Conservation (phyloP, 164 flowering plant genomes). For the Aristolochia contorta region DNA sequence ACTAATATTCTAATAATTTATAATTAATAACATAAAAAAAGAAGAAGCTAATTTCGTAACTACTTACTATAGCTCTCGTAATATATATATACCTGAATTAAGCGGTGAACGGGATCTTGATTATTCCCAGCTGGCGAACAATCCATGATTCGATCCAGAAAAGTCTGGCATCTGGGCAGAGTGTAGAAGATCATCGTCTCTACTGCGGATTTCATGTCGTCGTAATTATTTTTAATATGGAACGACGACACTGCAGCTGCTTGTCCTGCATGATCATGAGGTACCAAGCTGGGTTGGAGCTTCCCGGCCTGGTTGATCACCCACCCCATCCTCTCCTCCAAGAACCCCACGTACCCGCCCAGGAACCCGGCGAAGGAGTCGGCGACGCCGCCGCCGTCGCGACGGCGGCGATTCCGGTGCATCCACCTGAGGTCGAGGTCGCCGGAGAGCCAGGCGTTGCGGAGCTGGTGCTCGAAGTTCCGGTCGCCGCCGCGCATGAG, state of each 20-base stretch:
- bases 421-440: conserved; percentile 11
- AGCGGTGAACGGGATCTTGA: neutral
- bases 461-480: conserved; percentile 44
- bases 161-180: conserved; percentile 33
- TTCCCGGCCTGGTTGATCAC: conserved; percentile 45
- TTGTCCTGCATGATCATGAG: no score
- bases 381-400: conserved; percentile 7
- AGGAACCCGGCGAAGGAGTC: conserved; percentile 25
- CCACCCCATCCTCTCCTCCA: conserved; percentile 40
- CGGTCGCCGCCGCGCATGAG: conserved; percentile 57
- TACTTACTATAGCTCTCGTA: no score
- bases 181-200: no score
- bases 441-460: conserved; percentile 23
- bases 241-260: no score
- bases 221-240: no score
- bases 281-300: conserved; percentile 22
- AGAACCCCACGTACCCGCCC: conserved; percentile 27
- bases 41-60: no score
- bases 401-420: no score
- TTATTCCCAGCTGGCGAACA: conserved; percentile 28
- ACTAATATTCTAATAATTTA: no score
- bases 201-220: no score
- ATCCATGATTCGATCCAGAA: conserved; percentile 41
- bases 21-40: no score
- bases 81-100: no score